Evolutionary conservation across 345 rosid genomes (phyloP).

Genomic region (Balakata baccata): DNA sequence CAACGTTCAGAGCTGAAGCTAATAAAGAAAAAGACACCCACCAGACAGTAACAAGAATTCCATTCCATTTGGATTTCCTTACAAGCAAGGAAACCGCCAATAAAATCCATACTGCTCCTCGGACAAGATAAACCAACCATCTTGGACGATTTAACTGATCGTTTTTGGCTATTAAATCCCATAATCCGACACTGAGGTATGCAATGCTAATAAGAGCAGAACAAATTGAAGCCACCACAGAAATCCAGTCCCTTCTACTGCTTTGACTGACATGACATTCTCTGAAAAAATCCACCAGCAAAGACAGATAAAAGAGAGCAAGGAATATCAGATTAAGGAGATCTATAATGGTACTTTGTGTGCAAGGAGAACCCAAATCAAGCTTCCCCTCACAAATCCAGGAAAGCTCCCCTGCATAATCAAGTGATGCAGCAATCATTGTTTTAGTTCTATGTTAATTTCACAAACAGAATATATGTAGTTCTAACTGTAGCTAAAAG

Average conservation of each 20-base stretch:
- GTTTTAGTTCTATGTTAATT: not conserved
- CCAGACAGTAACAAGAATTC: slow-evolving; percentile 50
- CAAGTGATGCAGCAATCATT: slow-evolving; percentile 1
- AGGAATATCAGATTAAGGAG: slow-evolving; percentile 52
- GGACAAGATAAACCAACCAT: slow-evolving; percentile 39
- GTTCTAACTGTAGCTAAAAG: not conserved
- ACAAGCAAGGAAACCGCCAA: slow-evolving; percentile 59
- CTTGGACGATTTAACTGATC: slow-evolving; percentile 9
- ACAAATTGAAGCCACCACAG: slow-evolving; percentile 36
- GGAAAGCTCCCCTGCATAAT: slow-evolving; percentile 44
- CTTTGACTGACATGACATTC: slow-evolving; percentile 10
- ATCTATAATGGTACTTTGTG: slow-evolving; percentile 54
- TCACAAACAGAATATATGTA: not conserved
- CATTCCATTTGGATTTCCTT: slow-evolving; percentile 39
- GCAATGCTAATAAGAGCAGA: slow-evolving; percentile 45
- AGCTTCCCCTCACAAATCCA: slow-evolving; percentile 52
- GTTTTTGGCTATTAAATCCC: slow-evolving; percentile 27
- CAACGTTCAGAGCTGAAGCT: slow-evolving; percentile 42
- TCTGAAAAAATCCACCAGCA: slow-evolving; percentile 33
- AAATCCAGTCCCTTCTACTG: slow-evolving; percentile 42
- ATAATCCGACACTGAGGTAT: slow-evolving; percentile 37
- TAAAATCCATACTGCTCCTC: slow-evolving; percentile 62
- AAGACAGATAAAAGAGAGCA: slow-evolving; percentile 46
- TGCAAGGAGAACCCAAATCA: slow-evolving; percentile 43
- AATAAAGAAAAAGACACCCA: slow-evolving; percentile 57